Base-by-base conservation (phyloP, 352 stramenopile species). In the Phytophthora sp. region DNA sequence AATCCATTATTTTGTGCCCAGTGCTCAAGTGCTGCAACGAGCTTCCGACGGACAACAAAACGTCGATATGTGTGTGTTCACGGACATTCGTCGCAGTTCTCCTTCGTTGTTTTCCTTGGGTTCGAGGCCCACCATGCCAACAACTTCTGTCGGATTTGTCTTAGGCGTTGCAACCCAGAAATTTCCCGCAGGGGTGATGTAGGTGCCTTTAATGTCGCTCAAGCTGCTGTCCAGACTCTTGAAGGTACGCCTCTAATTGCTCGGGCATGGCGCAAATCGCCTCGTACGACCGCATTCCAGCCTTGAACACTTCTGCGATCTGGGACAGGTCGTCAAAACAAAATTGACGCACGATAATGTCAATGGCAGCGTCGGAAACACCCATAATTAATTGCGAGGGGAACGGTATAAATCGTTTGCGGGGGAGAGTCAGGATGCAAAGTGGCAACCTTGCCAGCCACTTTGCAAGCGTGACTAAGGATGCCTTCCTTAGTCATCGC, bases 21-120 rank as follows among this genome's bases (percentile, higher is more conserved):
- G 3, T 68, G 9, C 47, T 89, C 80, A 1, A 89, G 61, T 33
- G 60, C 12, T 4, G n/a, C 7, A 18, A 89, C 58, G 7, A 89
- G 66, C 13, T 68, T 39, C 9, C 66, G 70, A 1, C 68, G 77
- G 15, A 89, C 41, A 21, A 77, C 75, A 18, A 64, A 70, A 12
- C 77, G 73, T 8, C 70, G 73, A 16, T 66, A 64, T 11, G 66
- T 69, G 24, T 51, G n/a, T 54, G n/a, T 74, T 68, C 26, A 86
- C 77, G 1, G 77, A 85, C 73, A 89, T 69, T 46, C 80, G 74
- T 1, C 80, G 71, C 45, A 77, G 30, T 31, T 69, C 61, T 24
- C 57, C 74, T 44, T 77, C 67, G 12, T 53, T 23, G 7, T 70
- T 39, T 18, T 50, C 20, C 44, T 78, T 77, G 7, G 21, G 23